These are phyloP conservation scores for Saprolegnia parasitica DNA, from an alignment of 352 stramenopile species.

Conservation along the genomic window DNA sequence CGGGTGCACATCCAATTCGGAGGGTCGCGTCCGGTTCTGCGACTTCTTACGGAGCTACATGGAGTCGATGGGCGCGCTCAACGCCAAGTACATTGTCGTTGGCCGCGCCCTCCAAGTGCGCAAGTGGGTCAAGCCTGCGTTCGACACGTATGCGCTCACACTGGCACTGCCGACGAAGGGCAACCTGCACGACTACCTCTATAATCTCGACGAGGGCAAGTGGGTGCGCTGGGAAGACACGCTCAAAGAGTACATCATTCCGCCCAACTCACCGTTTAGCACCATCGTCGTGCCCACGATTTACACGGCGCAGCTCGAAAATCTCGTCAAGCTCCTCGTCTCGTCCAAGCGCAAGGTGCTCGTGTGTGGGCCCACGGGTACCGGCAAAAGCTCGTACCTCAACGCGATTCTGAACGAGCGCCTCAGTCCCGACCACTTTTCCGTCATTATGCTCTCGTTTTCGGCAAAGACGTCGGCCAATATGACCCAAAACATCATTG, in stretches of 20 bases:
- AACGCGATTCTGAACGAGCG: conserved; percentile 77
- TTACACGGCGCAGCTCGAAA: conserved; percentile 89
- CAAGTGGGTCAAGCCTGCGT: conserved; percentile 67
- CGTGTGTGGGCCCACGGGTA: conserved; percentile 90
- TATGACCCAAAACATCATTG: conserved; percentile 95
- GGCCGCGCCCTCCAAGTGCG: conserved; percentile 75
- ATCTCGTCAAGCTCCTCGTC: conserved; percentile 81
- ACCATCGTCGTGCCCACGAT: conserved; percentile 93
- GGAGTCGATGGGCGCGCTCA: conserved; percentile 61
- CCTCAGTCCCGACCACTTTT: conserved; percentile 76
- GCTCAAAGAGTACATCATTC: conserved; percentile 81
- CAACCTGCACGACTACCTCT: conserved; percentile 84
- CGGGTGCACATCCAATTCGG: conserved; percentile 69
- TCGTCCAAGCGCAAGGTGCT: conserved; percentile 79
- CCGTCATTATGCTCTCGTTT: conserved; percentile 87
- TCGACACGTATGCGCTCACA: conserved; percentile 59
- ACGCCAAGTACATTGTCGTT: conserved; percentile 69
- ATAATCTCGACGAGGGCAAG: conserved; percentile 74
- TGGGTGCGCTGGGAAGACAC: conserved; percentile 91
- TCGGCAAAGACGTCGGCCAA: conserved; percentile 91
- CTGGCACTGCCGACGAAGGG: conserved; percentile 61
- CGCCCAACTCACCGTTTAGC: conserved; percentile 80
- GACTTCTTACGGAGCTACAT: conserved; percentile 78
- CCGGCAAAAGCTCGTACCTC: conserved; percentile 90
- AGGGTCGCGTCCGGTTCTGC: conserved; percentile 65